phyloP scores from a whole-genome alignment of 306 rosid genomes.

The Macrotyloma uniflorum region DNA sequence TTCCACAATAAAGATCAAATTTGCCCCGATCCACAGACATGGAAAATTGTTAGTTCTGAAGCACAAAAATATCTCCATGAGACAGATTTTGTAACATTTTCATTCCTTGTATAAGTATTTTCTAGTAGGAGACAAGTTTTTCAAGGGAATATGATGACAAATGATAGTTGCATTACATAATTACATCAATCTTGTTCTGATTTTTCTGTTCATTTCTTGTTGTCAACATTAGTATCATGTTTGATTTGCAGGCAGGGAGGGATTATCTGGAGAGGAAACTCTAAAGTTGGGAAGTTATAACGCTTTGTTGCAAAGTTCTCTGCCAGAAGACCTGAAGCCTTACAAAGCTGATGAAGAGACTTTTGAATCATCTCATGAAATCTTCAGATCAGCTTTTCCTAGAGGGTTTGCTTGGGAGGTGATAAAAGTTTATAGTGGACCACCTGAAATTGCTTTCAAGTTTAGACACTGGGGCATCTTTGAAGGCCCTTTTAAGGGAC shows the following conservation, averaged over 20 bases:
- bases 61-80: background rate
- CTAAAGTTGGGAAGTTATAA: conserved; percentile 68
- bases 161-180: background rate
- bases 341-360: conserved; percentile 71
- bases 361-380: conserved; percentile 76
- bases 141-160: background rate
- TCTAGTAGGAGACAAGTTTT: background rate
- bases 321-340: conserved; percentile 55
- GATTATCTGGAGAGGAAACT: conserved; percentile 66
- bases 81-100: background rate
- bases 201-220: background rate
- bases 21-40: background rate
- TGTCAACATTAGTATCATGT: background rate
- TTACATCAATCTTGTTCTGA: background rate
- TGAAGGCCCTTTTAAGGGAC: conserved; percentile 75
- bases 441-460: conserved; percentile 72
- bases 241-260: conserved; percentile 63
- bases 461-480: conserved; percentile 89
- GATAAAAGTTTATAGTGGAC: conserved; percentile 61
- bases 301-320: conserved; percentile 60
- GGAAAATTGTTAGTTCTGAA: background rate
- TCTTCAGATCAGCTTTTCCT: conserved; percentile 62
- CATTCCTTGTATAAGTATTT: background rate
- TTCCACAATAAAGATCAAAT: conserved; percentile 9
- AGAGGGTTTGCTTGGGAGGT: conserved; percentile 95